Evolutionary conservation across 257 asterid genomes (phyloP).

Genomic region (Henckelia pumila): DNA sequence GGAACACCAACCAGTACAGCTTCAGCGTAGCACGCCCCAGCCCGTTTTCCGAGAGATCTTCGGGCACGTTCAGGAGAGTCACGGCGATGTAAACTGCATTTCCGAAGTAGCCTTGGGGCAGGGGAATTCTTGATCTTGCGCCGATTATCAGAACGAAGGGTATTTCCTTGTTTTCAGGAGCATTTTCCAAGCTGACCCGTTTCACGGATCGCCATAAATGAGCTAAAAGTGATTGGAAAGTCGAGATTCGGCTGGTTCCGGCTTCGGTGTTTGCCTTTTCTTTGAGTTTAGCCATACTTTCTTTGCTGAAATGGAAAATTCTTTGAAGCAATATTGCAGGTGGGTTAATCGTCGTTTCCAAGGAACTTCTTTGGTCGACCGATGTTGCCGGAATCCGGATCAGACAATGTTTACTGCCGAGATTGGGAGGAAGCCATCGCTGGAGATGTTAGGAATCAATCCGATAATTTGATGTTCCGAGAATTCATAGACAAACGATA

Average conservation of each 20-base stretch:
- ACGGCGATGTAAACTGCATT: slow-evolving; percentile 14
- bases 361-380: too few species aligned
- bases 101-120: slow-evolving; percentile 42
- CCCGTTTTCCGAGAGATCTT: slow-evolving; percentile 23
- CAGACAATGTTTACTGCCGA: too few species aligned
- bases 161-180: neutral
- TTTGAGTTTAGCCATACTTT: slow-evolving; percentile 28
- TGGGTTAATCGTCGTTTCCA: too few species aligned
- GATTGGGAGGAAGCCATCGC: too few species aligned
- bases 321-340: slow-evolving; percentile 12
- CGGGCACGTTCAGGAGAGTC: neutral
- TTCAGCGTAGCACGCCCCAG: slow-evolving; percentile 20
- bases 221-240: slow-evolving; percentile 46
- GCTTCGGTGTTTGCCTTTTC: slow-evolving; percentile 36
- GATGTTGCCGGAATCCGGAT: too few species aligned
- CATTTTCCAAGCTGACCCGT: too few species aligned
- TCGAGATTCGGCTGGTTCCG: slow-evolving; percentile 24
- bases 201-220: slow-evolving; percentile 37
- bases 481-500: too few species aligned
- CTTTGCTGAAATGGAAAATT: slow-evolving; percentile 35
- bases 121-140: slow-evolving; percentile 36
- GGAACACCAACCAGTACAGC: too few species aligned
- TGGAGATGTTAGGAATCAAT: too few species aligned
- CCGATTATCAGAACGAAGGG: slow-evolving; percentile 8
- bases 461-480: too few species aligned